These are phyloP conservation scores for Vanilla planifolia DNA, from an alignment of 106 monocot genomes.

Conservation along the genomic window DNA sequence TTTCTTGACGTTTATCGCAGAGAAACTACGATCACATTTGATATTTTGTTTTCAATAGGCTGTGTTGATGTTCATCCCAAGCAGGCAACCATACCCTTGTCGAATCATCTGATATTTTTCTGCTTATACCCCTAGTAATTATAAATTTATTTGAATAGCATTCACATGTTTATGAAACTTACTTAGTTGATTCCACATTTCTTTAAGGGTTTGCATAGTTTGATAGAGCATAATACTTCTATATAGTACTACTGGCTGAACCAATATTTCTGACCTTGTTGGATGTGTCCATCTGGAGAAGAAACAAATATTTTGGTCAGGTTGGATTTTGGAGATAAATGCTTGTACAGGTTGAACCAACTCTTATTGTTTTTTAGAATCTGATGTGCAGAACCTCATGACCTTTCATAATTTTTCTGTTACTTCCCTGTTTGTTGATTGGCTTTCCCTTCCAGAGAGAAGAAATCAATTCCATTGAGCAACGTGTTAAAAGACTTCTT, in stretches of 20 bases:
- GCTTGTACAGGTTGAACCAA: too few relatives aligned
- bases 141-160: neutral
- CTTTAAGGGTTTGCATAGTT: too few relatives aligned
- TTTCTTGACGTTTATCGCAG: too few relatives aligned
- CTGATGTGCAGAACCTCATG: neutral
- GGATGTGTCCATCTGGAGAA: too few relatives aligned
- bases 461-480: conserved; percentile 85
- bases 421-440: neutral
- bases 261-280: too few relatives aligned
- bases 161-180: neutral
- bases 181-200: too few relatives aligned
- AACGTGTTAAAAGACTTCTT: conserved; percentile 82
- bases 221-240: neutral
- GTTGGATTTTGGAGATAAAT: too few relatives aligned
- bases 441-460: conserved; percentile 47
- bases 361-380: neutral
- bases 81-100: neutral
- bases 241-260: neutral
- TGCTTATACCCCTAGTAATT: neutral
- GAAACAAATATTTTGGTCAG: too few relatives aligned
- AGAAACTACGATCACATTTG: neutral
- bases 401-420: neutral
- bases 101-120: neutral
- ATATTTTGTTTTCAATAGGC: neutral
- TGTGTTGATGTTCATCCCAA: neutral